Base-by-base conservation (phyloP, 306 rosid genomes). In the Acacia crassicarpa region DNA sequence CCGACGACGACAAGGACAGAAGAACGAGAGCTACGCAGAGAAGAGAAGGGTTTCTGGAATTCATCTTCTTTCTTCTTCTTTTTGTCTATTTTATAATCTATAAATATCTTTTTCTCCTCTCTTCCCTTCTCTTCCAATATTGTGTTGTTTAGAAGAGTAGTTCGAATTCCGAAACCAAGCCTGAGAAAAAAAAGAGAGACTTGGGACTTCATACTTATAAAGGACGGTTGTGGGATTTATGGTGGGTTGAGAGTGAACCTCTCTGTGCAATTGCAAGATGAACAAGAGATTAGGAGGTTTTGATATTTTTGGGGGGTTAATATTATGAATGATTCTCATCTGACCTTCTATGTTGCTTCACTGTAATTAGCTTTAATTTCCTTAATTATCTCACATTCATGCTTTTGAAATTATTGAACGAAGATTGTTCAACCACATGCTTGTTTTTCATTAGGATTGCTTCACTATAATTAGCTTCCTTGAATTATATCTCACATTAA, bases 11-110 rank as follows among this genome's bases (percentile, higher is more conserved):
- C 71, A 89, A 38, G 22, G 88, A 53, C 15, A 69, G 74, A 4
- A 89, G 48, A 4, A 81, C 61, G 8, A 84, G 48, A 25, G 87
- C 82, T 2, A 92, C 35, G 67, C 73, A 70, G 75, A 86, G n/a
- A 35, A 88, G 43, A 22, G 79, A 72, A 79, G 90, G 83, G 83
- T 81, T 86, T 78, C 51, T 87, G n/a, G 25, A 72, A 77, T 87
- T 82, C 93, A 84, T 90, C 32, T 75, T 86, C 69, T 32, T 8
- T 20, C 3, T 8, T n/a, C 65, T 58, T n/a, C 0, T 22, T 8
- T 30, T 32, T 33, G 0, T 12, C 30, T 27, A 4, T 62, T 62
- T 12, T 62, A 23, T 13, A 27, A 13, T 0, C 17, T 15, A 66
- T 32, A 32, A 66, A 32, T 15, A 66, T 66, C 2, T 15, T 62